Percentiles rank a stretch among this genome's conserved stretches.
Conservation (phyloP, 2,329 filamentous ascomycete genomes). For the Claviceps humidiphila region DNA sequence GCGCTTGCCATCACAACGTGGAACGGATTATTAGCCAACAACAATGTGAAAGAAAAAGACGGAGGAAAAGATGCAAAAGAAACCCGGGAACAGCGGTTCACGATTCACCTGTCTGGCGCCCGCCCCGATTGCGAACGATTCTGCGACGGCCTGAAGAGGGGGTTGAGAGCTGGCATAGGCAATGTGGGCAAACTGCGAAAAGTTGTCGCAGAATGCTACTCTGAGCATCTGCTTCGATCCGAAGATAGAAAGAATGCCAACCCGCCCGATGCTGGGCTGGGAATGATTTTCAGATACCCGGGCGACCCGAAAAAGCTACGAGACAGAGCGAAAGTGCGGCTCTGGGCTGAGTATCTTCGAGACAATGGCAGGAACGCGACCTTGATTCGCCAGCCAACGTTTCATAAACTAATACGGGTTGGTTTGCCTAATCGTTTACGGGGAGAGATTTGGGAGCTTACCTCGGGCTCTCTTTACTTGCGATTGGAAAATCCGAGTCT, state of each 20-base stretch:
- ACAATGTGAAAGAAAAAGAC: slow-evolving; percentile 37
- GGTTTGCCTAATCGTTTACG: slow-evolving; percentile 85
- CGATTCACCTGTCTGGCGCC: slow-evolving; percentile 79
- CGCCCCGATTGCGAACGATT: slow-evolving; percentile 86
- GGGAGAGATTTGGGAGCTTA: slow-evolving; percentile 92
- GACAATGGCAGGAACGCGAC: slow-evolving; percentile 93
- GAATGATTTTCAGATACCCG: slow-evolving; percentile 85
- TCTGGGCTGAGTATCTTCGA: slow-evolving; percentile 93
- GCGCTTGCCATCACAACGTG: slow-evolving; percentile 90
- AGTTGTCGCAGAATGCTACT: slow-evolving; percentile 78
- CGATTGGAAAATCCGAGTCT: slow-evolving; percentile 74
- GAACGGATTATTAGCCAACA: slow-evolving; percentile 57
- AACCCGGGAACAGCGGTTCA: slow-evolving; percentile 65
- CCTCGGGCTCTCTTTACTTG: slow-evolving; percentile 80
- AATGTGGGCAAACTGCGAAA: slow-evolving; percentile 74
- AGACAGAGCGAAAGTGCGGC: slow-evolving; percentile 89
- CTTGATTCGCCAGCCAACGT: slow-evolving; percentile 86
- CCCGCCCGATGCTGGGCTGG: slow-evolving; percentile 78
- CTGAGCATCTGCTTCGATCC: slow-evolving; percentile 61
- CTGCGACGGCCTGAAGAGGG: slow-evolving; percentile 89
- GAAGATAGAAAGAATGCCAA: slow-evolving; percentile 45
- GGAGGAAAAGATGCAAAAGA: slow-evolving; percentile 29
- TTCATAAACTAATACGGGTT: slow-evolving; percentile 93
- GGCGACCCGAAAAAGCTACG: slow-evolving; percentile 88
- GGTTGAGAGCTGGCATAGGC: slow-evolving; percentile 72